These are phyloP conservation scores for Steccherinum ochraceum DNA, from an alignment of 768 basidiomycete species.

Conservation along the genomic window DNA sequence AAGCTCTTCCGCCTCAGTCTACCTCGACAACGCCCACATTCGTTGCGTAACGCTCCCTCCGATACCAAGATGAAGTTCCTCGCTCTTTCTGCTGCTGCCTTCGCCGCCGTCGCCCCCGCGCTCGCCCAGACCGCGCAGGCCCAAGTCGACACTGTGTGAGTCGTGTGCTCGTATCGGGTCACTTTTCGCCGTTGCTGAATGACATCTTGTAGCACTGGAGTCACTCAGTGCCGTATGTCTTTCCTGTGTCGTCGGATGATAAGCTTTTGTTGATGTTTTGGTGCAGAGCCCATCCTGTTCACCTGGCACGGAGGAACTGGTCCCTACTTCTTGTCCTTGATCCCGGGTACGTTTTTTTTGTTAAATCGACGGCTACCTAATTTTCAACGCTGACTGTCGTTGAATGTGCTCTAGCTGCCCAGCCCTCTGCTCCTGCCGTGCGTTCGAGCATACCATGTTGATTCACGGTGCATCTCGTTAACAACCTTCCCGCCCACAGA, in stretches of 20 bases:
- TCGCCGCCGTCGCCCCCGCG: conserved; percentile 28
- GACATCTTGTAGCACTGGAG: conserved; percentile 24
- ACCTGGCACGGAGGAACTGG: conserved; percentile 43
- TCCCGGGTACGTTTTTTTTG: conserved; percentile 45
- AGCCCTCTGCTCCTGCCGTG: conserved; percentile 47
- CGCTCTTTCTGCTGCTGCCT: conserved; percentile 23
- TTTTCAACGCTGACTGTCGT: neutral
- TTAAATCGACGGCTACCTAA: neutral
- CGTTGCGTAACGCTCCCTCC: conserved; percentile 1
- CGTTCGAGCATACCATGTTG: conserved; percentile 12
- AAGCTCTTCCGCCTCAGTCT: conserved; percentile 2
- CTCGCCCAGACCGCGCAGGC: conserved; percentile 27
- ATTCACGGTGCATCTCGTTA: conserved; percentile 4
- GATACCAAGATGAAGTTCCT: conserved; percentile 30
- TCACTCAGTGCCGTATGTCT: conserved; percentile 47
- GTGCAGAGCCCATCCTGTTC: conserved; percentile 52
- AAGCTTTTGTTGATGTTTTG: conserved; percentile 1
- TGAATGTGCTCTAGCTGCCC: conserved; percentile 41
- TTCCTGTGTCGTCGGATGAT: neutral
- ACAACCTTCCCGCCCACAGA: conserved; percentile 29
- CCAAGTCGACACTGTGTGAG: conserved; percentile 69
- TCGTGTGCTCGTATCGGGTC: conserved; percentile 9
- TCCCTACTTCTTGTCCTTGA: conserved; percentile 54
- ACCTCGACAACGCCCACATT: neutral
- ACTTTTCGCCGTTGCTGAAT: neutral